A percentile compares a stretch with the other conserved stretches of the same genome.
Conservation (phyloP, 2,329 filamentous ascomycete species). For the Diaporthe sp. region DNA sequence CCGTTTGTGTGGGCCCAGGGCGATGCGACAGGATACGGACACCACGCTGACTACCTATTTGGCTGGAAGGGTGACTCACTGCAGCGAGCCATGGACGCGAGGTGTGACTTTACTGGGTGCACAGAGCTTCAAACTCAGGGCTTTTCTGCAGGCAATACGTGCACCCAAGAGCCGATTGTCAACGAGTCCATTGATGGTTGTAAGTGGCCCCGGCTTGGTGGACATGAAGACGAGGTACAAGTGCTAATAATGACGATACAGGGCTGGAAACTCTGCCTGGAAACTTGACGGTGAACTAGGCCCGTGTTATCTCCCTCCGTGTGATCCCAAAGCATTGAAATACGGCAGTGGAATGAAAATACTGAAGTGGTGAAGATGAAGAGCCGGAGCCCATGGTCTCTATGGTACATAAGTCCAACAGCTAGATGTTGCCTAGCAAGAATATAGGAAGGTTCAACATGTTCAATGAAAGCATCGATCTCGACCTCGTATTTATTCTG, state of each 20-base stretch:
- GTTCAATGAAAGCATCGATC: no score
- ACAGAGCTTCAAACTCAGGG: conserved; percentile 45
- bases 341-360: background rate
- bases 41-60: conserved; percentile 57
- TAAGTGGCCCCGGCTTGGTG: conserved; percentile 34
- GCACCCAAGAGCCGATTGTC: conserved; percentile 44
- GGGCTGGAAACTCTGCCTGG: conserved; percentile 26
- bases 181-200: conserved; percentile 45
- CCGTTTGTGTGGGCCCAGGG: conserved; percentile 51
- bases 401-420: no score
- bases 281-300: conserved; percentile 22
- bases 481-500: no score
- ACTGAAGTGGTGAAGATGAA: no score
- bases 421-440: no score
- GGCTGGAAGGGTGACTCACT: conserved; percentile 53
- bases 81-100: conserved; percentile 46
- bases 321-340: background rate
- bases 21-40: conserved; percentile 53
- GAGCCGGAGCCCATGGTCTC: no score
- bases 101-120: conserved; percentile 43
- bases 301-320: rapidly evolving
- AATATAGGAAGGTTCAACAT: no score
- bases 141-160: conserved; percentile 42
- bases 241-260: background rate
- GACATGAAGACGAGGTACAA: background rate